Evolutionary conservation across 257 asterid species (phyloP).

Genomic region (Primulina eburnea): DNA sequence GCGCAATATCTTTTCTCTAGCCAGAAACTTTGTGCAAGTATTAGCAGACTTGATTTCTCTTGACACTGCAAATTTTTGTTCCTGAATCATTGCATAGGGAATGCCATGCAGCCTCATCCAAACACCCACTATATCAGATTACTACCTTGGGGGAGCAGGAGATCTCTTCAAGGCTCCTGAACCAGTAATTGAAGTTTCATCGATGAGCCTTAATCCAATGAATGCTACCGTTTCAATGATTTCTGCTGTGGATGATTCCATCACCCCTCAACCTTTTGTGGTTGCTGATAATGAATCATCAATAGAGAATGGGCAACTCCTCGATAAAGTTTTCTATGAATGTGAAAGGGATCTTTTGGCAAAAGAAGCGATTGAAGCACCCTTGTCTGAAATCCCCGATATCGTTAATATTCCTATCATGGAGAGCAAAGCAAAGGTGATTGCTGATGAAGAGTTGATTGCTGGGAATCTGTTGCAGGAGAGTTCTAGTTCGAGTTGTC

Average conservation of each 20-base stretch:
- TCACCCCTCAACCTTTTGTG: slow-evolving; percentile 37
- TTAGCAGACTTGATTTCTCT: not conserved
- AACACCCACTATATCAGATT: slow-evolving; percentile 39
- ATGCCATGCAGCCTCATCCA: slow-evolving; percentile 28
- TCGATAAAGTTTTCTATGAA: slow-evolving; percentile 46
- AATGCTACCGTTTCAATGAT: slow-evolving; percentile 44
- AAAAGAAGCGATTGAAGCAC: slow-evolving; percentile 40
- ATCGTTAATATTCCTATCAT: slow-evolving; percentile 25
- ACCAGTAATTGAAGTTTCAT: slow-evolving; percentile 44
- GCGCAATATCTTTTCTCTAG: not conserved
- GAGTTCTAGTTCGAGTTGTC: slow-evolving; percentile 39
- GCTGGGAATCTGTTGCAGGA: slow-evolving; percentile 37
- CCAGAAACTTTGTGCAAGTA: not conserved
- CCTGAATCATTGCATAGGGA: slow-evolving; percentile 2
- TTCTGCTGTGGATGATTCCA: slow-evolving; percentile 42
- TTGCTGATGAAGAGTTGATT: slow-evolving; percentile 26
- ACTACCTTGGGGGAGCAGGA: slow-evolving; percentile 49
- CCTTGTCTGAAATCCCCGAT: slow-evolving; percentile 33
- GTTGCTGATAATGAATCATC: slow-evolving; percentile 38
- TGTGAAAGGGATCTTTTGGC: slow-evolving; percentile 51
- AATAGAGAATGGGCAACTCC: slow-evolving; percentile 36
- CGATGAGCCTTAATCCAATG: slow-evolving; percentile 45
- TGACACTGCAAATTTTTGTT: not conserved
- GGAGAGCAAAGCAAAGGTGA: slow-evolving; percentile 23
- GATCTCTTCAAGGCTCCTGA: slow-evolving; percentile 58